Conservation (phyloP, 2,329 filamentous ascomycete species). For the Colletotrichum ledebouriae region DNA sequence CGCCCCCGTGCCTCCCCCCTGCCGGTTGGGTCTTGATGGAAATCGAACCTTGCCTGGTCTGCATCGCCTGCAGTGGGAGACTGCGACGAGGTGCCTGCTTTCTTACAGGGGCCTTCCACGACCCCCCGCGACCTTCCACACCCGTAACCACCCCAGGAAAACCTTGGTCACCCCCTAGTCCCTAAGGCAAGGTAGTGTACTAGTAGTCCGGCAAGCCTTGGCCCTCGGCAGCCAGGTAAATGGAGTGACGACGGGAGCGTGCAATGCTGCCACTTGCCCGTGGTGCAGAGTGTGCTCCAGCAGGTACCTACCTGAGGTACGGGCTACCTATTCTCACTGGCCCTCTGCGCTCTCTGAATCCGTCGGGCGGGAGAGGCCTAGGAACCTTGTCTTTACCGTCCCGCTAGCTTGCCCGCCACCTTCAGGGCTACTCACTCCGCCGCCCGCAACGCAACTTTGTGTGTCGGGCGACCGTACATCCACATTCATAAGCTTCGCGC, state of each 20-base stretch:
- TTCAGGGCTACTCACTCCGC: conserved; percentile 39
- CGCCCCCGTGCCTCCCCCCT: conserved; percentile 25
- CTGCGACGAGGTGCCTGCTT: conserved; percentile 4
- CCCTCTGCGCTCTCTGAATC: conserved; percentile 21
- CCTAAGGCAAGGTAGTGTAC: neutral
- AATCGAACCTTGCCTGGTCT: conserved; percentile 23
- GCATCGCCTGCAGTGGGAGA: neutral
- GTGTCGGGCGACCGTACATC: conserved; percentile 19
- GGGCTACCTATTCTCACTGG: too few relatives aligned
- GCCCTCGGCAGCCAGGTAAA: conserved; percentile 23
- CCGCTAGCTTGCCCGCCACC: conserved; percentile 39
- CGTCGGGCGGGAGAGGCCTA: conserved; percentile 11
- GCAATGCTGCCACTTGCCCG: neutral
- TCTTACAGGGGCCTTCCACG: conserved; percentile 20
- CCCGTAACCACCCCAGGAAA: conserved; percentile 19
- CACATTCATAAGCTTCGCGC: conserved; percentile 42
- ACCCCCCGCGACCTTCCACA: conserved; percentile 31
- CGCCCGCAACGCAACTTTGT: conserved; percentile 41
- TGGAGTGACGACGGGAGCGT: too few relatives aligned
- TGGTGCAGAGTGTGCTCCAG: too few relatives aligned
- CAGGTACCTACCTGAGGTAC: too few relatives aligned
- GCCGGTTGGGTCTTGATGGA: conserved; percentile 27
- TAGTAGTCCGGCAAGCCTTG: conserved; percentile 29
- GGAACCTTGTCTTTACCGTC: conserved; percentile 16
- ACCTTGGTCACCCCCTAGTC: conserved; percentile 34